A percentile compares a stretch with the other conserved stretches of the same genome.
phyloP scores from a whole-genome alignment of 768 basidiomycete species.

The Leccinum boreale region DNA sequence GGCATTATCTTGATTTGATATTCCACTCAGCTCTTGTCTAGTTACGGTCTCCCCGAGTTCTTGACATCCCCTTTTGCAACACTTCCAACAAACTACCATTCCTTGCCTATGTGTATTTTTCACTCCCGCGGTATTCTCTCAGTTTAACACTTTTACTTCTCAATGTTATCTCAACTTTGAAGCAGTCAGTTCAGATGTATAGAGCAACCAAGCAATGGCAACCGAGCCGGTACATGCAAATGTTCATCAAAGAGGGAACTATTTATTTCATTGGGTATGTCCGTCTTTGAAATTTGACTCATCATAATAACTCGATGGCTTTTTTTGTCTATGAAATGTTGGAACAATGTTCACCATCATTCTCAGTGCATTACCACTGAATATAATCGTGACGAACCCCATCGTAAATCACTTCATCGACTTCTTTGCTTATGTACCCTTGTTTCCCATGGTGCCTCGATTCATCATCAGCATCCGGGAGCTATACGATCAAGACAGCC shows the following conservation, averaged over 20 bases:
- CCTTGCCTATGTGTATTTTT: not conserved
- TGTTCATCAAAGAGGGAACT: not conserved
- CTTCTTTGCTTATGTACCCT: not conserved
- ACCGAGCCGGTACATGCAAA: not conserved
- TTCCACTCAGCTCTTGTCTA: not conserved
- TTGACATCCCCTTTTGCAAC: not conserved
- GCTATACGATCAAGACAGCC: not conserved
- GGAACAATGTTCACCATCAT: too few relatives aligned
- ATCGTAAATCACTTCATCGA: fast-evolving
- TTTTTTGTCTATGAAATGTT: too few relatives aligned
- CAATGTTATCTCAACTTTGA: not conserved
- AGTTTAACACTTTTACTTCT: not conserved
- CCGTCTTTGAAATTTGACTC: not conserved
- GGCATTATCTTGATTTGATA: not conserved
- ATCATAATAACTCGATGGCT: too few relatives aligned
- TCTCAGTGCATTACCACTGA: too few relatives aligned
- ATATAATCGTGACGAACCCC: not conserved
- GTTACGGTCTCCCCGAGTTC: not conserved
- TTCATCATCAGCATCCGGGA: not conserved
- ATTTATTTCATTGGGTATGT: not conserved
- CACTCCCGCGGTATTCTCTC: not conserved
- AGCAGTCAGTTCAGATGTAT: not conserved
- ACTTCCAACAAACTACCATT: fast-evolving
- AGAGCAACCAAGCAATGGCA: not conserved
- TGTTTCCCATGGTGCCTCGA: not conserved